Conservation (phyloP, 495 filamentous ascomycete genomes). For the Hyaloscypha variabilis region DNA sequence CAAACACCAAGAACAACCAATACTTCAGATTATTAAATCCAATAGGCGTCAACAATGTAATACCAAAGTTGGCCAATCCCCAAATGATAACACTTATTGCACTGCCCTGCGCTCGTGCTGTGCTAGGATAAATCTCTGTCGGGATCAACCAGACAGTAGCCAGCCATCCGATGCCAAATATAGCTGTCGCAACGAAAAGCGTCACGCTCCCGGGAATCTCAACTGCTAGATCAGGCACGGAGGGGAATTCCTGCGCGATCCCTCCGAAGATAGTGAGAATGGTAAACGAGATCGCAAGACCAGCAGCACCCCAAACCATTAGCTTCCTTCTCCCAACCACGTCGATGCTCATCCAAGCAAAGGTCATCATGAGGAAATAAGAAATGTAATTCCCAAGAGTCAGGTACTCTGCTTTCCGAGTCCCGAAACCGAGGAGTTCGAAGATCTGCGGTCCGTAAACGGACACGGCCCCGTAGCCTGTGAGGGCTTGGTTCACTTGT, state of each 20-base stretch:
- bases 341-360: conserved; percentile 56
- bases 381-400: conserved; percentile 58
- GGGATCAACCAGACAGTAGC: conserved; percentile 59
- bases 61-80: conserved; percentile 58
- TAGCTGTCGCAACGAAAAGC: conserved; percentile 53
- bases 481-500: conserved; percentile 59
- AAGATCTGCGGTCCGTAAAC: conserved; percentile 64
- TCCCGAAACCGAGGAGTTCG: conserved; percentile 52
- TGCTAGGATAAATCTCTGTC: conserved; percentile 59
- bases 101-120: conserved; percentile 54
- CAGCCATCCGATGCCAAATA: conserved; percentile 61
- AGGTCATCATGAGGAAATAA: conserved; percentile 57
- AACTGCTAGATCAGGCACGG: conserved; percentile 39
- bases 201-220: conserved; percentile 48
- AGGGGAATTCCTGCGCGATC: conserved; percentile 22
- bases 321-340: conserved; percentile 52
- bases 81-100: conserved; percentile 57
- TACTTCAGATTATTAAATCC: conserved; percentile 58
- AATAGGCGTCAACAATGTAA: conserved; percentile 58
- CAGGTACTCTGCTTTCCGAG: conserved; percentile 46
- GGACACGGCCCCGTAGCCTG: conserved; percentile 56
- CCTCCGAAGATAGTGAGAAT: conserved; percentile 49
- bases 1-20: conserved; percentile 58
- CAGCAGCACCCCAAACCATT: conserved; percentile 49
- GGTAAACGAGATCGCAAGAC: conserved; percentile 45